Conservation (phyloP, 306 rosid species). For the Pyrus communis region DNA sequence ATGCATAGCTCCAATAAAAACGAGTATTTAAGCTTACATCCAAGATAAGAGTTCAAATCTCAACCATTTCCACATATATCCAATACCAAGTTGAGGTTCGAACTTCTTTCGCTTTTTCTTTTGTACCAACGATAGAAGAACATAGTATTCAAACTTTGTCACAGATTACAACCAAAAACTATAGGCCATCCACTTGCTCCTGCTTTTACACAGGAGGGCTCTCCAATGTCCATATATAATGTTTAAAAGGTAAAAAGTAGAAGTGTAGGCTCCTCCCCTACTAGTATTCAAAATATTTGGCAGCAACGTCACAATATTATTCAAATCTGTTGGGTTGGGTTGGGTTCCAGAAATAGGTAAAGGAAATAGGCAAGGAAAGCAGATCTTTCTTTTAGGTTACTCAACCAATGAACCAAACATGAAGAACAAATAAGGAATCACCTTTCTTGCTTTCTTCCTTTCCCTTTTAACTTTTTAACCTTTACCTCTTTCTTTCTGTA, state of each 20-base stretch:
- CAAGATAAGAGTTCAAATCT: neutral
- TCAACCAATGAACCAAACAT: constrained; percentile 16
- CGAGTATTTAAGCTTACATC: neutral
- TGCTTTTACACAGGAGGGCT: too few species aligned
- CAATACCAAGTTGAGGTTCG: neutral
- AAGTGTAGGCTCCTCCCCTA: constrained; percentile 1
- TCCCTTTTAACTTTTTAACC: constrained; percentile 16
- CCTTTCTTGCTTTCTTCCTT: constrained; percentile 28
- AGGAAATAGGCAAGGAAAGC: constrained; percentile 32
- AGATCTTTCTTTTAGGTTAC: constrained; percentile 27
- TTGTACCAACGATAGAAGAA: neutral
- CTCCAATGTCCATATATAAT: too few species aligned
- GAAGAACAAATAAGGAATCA: constrained; percentile 32
- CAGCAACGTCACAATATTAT: constrained; percentile 10
- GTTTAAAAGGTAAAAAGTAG: neutral
- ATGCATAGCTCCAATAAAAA: neutral
- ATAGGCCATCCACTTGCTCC: too few species aligned
- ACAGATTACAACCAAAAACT: too few species aligned
- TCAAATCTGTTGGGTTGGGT: constrained; percentile 9
- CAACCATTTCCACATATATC: neutral
- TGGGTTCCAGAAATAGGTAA: constrained; percentile 26
- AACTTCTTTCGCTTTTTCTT: neutral
- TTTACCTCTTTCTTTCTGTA: constrained; percentile 20
- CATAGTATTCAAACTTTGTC: neutral
- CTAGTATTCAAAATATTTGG: constrained; percentile 7